Conservation (phyloP, 225 moss, liverwort and hornwort genomes). For the Rhytidiadelphus loreus region DNA sequence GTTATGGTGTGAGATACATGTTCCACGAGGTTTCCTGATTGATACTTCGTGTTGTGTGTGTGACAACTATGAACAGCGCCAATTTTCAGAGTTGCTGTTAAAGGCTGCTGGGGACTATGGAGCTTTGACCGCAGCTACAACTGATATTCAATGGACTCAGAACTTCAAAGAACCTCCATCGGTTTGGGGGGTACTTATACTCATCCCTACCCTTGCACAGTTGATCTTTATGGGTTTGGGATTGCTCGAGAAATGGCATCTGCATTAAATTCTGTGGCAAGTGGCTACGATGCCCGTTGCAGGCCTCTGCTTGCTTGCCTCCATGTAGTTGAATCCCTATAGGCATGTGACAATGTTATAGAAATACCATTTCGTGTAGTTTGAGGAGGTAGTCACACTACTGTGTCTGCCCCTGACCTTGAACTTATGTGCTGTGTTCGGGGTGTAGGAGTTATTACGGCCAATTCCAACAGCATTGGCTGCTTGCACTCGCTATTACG, state of each 20-base stretch:
- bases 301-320: not conserved
- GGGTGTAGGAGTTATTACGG: constrained; percentile 73
- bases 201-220: not conserved
- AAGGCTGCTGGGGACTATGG: constrained; percentile 98
- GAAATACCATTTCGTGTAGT: not conserved
- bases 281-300: not conserved
- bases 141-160: constrained; percentile 95
- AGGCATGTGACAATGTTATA: not conserved
- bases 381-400: not conserved
- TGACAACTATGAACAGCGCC: constrained; percentile 42
- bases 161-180: constrained; percentile 85
- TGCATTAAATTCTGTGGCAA: not conserved
- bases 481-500: constrained; percentile 93
- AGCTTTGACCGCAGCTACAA: constrained; percentile 77
- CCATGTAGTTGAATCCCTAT: not conserved
- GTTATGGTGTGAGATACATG: not conserved
- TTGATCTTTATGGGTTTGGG: not conserved
- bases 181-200: constrained; percentile 72
- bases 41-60: not conserved
- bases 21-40: not conserved
- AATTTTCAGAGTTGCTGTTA: constrained; percentile 89
- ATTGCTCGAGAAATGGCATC: not conserved
- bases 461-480: constrained; percentile 99
- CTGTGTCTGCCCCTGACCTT: not conserved
- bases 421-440: not conserved